A percentile compares a stretch with the other conserved stretches of the same genome.
These are phyloP conservation scores for Sungouiozyma intestinalis DNA, from an alignment of 805 yeast species.

Conservation along the genomic window DNA sequence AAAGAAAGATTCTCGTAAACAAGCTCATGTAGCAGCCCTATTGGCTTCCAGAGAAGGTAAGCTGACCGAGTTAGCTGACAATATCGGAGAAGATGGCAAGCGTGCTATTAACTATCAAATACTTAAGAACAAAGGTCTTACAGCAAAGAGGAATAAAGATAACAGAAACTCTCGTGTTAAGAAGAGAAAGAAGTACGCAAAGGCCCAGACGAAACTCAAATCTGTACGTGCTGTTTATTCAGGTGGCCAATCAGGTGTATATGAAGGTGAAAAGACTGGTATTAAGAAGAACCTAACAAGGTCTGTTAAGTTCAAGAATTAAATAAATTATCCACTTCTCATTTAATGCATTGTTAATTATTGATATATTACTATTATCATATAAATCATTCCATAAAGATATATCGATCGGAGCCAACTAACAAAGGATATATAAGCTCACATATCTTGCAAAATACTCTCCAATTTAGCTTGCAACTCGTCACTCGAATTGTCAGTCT, in stretches of 20 bases:
- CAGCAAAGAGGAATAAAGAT: constrained; percentile 87
- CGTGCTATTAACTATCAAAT: constrained; percentile 93
- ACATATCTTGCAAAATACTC: background rate
- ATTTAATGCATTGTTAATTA: background rate
- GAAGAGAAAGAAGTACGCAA: constrained; percentile 94
- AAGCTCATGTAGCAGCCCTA: constrained; percentile 60
- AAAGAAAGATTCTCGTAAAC: constrained; percentile 44
- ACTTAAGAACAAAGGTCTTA: constrained; percentile 90
- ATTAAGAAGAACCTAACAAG: constrained; percentile 88
- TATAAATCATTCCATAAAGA: background rate
- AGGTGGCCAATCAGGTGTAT: constrained; percentile 58
- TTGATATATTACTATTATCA: background rate
- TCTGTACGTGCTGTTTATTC: constrained; percentile 86
- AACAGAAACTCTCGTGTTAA: constrained; percentile 93
- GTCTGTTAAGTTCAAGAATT: constrained; percentile 55
- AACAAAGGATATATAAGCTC: background rate
- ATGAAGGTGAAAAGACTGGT: constrained; percentile 94
- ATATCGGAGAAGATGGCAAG: constrained; percentile 68
- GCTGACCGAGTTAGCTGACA: constrained; percentile 57
- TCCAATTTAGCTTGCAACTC: constrained; percentile 7
- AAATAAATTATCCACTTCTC: constrained; percentile 1
- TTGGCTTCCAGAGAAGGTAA: constrained; percentile 79
- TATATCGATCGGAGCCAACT: background rate
- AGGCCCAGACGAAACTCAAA: constrained; percentile 86
- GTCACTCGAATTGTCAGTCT: constrained; percentile 4